Percentiles rank a stretch among this genome's conserved stretches.
phyloP scores from a whole-genome alignment of 2,329 filamentous ascomycete species.

The Penicillium sp. region DNA sequence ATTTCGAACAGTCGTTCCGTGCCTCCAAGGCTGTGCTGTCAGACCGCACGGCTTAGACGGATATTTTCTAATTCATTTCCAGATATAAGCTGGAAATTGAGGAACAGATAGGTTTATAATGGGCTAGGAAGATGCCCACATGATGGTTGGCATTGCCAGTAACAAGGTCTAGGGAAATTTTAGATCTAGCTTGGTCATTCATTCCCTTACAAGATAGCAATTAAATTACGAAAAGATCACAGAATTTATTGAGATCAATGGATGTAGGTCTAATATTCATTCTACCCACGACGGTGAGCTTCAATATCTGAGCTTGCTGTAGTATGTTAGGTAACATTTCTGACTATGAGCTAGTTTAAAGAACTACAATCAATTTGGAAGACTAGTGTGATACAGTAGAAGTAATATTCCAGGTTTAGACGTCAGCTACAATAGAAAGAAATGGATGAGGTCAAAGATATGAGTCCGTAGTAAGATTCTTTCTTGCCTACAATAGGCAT shows the following conservation, averaged over 20 bases:
- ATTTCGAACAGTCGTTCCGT: conserved; percentile 89
- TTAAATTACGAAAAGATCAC: background rate
- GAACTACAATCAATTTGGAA: too few species aligned
- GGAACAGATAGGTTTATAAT: background rate
- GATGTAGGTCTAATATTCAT: too few species aligned
- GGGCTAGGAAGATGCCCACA: background rate
- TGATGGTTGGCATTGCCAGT: background rate
- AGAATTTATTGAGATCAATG: too few species aligned
- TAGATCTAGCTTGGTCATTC: background rate
- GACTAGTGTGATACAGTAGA: background rate
- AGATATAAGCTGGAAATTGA: background rate
- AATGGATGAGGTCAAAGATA: background rate
- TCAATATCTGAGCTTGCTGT: too few species aligned
- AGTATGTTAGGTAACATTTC: too few species aligned
- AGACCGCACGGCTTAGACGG: conserved; percentile 15
- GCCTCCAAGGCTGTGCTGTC: conserved; percentile 47
- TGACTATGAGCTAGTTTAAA: too few species aligned
- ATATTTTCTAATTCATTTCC: too few species aligned
- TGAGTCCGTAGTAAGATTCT: background rate
- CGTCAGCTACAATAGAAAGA: background rate
- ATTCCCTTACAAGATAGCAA: background rate
- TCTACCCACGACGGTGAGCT: too few species aligned
- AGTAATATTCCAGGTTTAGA: background rate
- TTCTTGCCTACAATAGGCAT: background rate
- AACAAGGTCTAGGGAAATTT: background rate